Percentiles rank a stretch among this genome's conserved stretches.
These are phyloP conservation scores for Pseudogymnoascus sp. DNA, from an alignment of 2,329 filamentous ascomycete genomes.

Conservation along the genomic window DNA sequence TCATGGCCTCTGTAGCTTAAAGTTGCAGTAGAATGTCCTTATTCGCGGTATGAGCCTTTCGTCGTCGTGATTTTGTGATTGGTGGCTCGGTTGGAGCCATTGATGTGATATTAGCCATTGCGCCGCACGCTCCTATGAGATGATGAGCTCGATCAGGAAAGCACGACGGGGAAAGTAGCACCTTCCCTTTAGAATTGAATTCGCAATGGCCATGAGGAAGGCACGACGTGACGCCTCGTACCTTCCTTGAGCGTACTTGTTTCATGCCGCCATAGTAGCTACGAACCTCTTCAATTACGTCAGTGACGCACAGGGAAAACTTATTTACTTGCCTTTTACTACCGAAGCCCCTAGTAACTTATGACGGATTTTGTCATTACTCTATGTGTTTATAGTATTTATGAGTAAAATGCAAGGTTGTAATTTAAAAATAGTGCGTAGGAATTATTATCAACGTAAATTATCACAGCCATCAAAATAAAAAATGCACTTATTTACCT, in stretches of 20 bases:
- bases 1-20: conserved; percentile 5
- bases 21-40: conserved; percentile 5
- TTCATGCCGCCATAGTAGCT: background rate
- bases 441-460: background rate
- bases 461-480: background rate
- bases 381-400: background rate
- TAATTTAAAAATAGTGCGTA: background rate
- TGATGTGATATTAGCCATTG: background rate
- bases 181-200: background rate
- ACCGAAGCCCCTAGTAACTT: background rate
- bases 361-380: background rate
- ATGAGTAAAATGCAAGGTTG: background rate
- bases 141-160: background rate
- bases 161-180: background rate
- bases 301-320: background rate
- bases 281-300: background rate
- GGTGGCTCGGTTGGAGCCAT: background rate
- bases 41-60: background rate
- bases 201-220: background rate
- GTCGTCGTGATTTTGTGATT: background rate
- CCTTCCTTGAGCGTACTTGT: background rate
- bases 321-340: background rate
- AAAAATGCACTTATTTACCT: background rate
- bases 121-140: background rate
- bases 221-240: background rate